Conservation (phyloP, 2,329 filamentous ascomycete species). For the Sporothrix dimorphospora region DNA sequence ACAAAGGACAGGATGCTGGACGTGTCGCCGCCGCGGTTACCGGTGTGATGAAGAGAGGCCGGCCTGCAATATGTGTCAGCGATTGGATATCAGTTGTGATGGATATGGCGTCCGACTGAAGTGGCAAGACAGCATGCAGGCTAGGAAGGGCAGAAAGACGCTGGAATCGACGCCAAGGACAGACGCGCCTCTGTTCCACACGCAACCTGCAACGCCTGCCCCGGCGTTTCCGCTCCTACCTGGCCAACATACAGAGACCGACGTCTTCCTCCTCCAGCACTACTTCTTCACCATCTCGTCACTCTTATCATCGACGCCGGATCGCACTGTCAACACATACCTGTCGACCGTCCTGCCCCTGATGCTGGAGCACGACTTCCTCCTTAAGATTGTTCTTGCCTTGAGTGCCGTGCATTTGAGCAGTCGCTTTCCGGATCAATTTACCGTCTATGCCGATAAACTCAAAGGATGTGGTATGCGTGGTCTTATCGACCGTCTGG, state of each 20-base stretch:
- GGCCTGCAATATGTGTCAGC: background rate
- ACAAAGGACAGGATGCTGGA: constrained; percentile 16
- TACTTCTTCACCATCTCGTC: constrained; percentile 26
- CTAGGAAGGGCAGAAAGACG: too few species aligned
- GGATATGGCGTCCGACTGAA: constrained; percentile 28
- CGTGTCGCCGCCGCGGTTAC: constrained; percentile 12
- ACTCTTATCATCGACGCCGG: constrained; percentile 20
- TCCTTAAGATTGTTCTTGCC: constrained; percentile 60
- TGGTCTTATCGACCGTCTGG: constrained; percentile 4
- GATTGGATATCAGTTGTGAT: background rate
- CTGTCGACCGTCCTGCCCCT: constrained; percentile 46
- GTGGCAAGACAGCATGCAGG: constrained; percentile 30
- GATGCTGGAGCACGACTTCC: constrained; percentile 29
- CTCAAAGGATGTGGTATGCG: constrained; percentile 19
- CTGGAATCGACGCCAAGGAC: too few species aligned
- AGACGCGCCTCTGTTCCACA: too few species aligned
- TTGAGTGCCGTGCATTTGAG: constrained; percentile 55
- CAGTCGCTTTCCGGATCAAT: background rate
- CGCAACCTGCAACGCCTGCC: too few species aligned
- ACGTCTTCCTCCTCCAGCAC: constrained; percentile 27
- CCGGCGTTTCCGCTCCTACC: constrained; percentile 6
- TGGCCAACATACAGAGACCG: background rate
- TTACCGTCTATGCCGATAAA: background rate
- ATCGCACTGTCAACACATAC: constrained; percentile 25
- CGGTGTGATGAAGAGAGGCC: background rate